phyloP scores from a whole-genome alignment of 176 grass and related monocot genomes.

The Cymbopogon citratus region DNA sequence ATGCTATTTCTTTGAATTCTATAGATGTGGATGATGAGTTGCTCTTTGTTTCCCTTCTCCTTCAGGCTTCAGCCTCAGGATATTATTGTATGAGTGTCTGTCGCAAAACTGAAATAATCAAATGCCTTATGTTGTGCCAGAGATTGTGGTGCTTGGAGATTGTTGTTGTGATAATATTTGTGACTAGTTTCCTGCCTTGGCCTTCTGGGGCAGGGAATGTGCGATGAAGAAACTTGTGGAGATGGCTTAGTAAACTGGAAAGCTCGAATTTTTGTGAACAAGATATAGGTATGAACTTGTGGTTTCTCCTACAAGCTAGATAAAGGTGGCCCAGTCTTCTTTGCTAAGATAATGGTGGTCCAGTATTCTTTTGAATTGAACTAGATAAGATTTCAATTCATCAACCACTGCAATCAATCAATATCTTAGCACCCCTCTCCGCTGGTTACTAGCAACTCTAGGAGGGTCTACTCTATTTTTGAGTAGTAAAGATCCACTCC shows the following conservation, averaged over 20 bases:
- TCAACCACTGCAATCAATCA: neutral
- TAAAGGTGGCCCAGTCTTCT: conserved; percentile 12
- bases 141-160: neutral
- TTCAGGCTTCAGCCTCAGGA: neutral
- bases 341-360: neutral
- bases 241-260: neutral
- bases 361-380: neutral
- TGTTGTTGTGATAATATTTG: neutral
- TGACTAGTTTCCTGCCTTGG: neutral
- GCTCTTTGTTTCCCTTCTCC: neutral
- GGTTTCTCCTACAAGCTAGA: neutral
- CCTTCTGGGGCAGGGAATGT: neutral
- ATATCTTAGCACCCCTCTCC: neutral
- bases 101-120: neutral
- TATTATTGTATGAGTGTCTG: neutral
- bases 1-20: neutral
- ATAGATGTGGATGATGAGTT: neutral
- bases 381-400: neutral
- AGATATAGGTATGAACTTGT: neutral
- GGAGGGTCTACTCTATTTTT: too few species aligned
- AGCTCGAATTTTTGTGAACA: neutral
- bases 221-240: neutral
- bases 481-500: too few species aligned
- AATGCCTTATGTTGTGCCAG: neutral
- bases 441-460: too few species aligned